Evolutionary conservation across 1,139 yeast genomes (phyloP), one percentile per base, ranked within the genome.

Genomic region (Blastobotrys indianensis): DNA sequence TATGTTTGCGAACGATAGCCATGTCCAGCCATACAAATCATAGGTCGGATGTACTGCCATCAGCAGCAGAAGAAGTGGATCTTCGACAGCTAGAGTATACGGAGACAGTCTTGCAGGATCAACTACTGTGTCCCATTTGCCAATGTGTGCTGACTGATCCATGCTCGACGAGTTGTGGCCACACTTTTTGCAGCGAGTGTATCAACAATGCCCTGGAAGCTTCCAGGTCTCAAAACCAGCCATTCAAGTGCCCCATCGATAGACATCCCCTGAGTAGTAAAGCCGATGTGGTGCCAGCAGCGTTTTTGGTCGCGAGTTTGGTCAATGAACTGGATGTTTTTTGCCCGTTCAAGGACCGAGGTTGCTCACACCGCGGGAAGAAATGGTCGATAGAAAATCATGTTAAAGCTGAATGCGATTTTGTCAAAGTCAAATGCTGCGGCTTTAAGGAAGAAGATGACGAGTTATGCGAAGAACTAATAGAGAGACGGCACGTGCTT

Each of bases 321-420:
- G 70, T 80, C 1, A 85, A 80, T 57, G 86, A 81, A 45, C 67
- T 82, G 41, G 66, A 69, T 45, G 85, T 81, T 0, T 63, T 59
- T 41, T 82, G 88, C 57, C 69, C 80, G 44, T 77, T 78, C 54
- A 47, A 57, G 10, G 66, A 63, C 32, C 59, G 82, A 41, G 88
- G 87, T 0, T 82, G 88, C 59, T 61, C 54, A 1, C 77, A 81
- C 79, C 56, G 54, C 2, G 84, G 83, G 2, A 69, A 77, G 50
- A 65, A 86, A 28, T 80, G 87, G 84, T 74, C 76, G 46, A 56
- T 80, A 5, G 74, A 73, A 40, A 72, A 68, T 39, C 88, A 82
- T 61, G 65, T 78, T 2, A 42, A 64, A 6, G 60, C 62, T 2
- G 76, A 72, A 23, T 82, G 88, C 60, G 72, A 63, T 6, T 73